Conservation (phyloP, 1,139 yeast species). For the Debaryomyces nepalensis region DNA sequence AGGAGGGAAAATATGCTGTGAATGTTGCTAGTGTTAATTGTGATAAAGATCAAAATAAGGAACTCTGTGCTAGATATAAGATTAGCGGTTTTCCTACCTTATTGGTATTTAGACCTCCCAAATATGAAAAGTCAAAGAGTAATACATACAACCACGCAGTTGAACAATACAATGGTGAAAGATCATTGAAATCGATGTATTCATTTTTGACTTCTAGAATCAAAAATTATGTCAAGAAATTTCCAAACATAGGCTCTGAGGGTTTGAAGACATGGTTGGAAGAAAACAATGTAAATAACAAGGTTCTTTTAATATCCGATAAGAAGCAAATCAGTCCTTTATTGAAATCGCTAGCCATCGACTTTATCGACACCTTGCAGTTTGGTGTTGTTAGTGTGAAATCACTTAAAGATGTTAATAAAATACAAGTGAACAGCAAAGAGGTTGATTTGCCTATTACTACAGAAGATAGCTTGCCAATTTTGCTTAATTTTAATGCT, state of each 20-base stretch:
- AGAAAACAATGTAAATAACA: constrained; percentile 26
- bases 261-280: constrained; percentile 34
- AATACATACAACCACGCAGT: constrained; percentile 49
- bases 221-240: constrained; percentile 70
- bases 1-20: constrained; percentile 56
- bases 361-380: constrained; percentile 51
- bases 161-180: constrained; percentile 72
- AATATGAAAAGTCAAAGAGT: constrained; percentile 38
- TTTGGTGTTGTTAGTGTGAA: constrained; percentile 32
- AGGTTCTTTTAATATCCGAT: constrained; percentile 52
- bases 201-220: constrained; percentile 63
- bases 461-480: constrained; percentile 30
- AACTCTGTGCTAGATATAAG: constrained; percentile 67
- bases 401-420: constrained; percentile 16
- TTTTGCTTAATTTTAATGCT: constrained; percentile 34
- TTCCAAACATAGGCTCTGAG: constrained; percentile 34
- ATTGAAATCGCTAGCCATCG: constrained; percentile 75
- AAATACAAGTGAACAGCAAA: constrained; percentile 26
- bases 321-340: constrained; percentile 59
- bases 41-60: constrained; percentile 69
- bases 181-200: constrained; percentile 63
- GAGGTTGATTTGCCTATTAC: constrained; percentile 27
- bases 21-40: constrained; percentile 89
- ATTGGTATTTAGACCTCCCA: constrained; percentile 82
- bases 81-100: constrained; percentile 83